Percentiles rank a stretch among this genome's conserved stretches.
Evolutionary conservation across 2,329 filamentous ascomycete species (phyloP).

Genomic region (Aspergillus awamori): DNA sequence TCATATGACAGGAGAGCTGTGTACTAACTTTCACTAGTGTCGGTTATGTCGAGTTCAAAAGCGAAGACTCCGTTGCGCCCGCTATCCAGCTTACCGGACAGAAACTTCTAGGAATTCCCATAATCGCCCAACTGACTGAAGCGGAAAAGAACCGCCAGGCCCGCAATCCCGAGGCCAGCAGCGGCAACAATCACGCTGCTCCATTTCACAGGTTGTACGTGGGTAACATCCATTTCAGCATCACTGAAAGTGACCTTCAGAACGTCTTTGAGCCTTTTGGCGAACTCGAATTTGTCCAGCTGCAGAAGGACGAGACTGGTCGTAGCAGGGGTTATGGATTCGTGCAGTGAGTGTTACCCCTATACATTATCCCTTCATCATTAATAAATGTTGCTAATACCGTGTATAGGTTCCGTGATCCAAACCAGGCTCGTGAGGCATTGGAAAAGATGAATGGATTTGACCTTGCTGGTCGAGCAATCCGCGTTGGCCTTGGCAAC

Average conservation of each 20-base stretch:
- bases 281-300: constrained; percentile 93
- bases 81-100: constrained; percentile 98
- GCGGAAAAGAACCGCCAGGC: constrained; percentile 99
- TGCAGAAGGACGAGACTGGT: constrained; percentile 92
- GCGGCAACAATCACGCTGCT: constrained; percentile 74
- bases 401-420: constrained; percentile 75
- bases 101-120: constrained; percentile 96
- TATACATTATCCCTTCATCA: neutral
- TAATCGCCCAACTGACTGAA: constrained; percentile 97
- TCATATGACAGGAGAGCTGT: constrained; percentile 1
- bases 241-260: constrained; percentile 92
- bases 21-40: constrained; percentile 63
- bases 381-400: neutral
- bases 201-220: constrained; percentile 98
- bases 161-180: constrained; percentile 72
- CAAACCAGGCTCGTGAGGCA: constrained; percentile 87
- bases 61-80: constrained; percentile 88
- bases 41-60: constrained; percentile 98
- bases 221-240: constrained; percentile 99
- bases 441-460: constrained; percentile 99
- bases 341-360: constrained; percentile 75
- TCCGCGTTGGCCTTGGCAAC: constrained; percentile 98
- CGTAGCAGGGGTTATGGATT: constrained; percentile 96
- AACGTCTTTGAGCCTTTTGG: constrained; percentile 98
- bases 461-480: constrained; percentile 93